Base-by-base conservation (phyloP, 129 eudicot species). In the Gnaphalium uliginosum region DNA sequence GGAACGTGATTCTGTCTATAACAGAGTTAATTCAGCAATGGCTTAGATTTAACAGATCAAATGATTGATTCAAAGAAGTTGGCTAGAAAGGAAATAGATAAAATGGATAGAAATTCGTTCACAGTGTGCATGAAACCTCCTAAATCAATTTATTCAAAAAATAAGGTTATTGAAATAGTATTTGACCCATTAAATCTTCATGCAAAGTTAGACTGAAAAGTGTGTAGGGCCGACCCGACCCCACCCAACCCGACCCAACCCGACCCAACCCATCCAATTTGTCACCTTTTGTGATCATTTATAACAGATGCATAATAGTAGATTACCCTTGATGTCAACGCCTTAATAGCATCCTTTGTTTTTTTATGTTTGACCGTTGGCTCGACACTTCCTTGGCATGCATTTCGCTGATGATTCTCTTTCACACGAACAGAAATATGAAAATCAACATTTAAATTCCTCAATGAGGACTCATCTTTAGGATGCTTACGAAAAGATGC, bases 241-340 rank as follows among this genome's bases (percentile, higher is more conserved):
- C 14, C 4, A 17, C 21, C 57, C 17, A 50, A 50, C 0, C 17
- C 2, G 1, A 51, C 21, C 57, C 21, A 4, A 17, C 17, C 17
- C 17, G 57, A 51, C 57, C 57, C 2, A 27, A 27, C 22, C 57
- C 21, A 1, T 6, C 57, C 8, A 15, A 51, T 17, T 1, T 51
- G 22, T 1, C 57, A 51, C 21, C n/a, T 54, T 22, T 53, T 15
- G 0, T 22, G 24, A 24, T 66, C 0, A 69, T 53, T 24, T 7
- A 6, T 69, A 57, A 37, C 75, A 37, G 2, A 35, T 56, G 23
- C 66, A 17, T 25, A 48, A 71, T 21, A 50, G 43, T 32, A 65
- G 43, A 72, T 53, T 85, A 88, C 93, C 90, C 83, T 83, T 25
- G 87, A 83, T 66, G 89, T 85, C 79, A 88, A 76, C 61, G 81